Evolutionary conservation across 441 rosid genomes (phyloP).

Genomic region (Daphne laureola): DNA sequence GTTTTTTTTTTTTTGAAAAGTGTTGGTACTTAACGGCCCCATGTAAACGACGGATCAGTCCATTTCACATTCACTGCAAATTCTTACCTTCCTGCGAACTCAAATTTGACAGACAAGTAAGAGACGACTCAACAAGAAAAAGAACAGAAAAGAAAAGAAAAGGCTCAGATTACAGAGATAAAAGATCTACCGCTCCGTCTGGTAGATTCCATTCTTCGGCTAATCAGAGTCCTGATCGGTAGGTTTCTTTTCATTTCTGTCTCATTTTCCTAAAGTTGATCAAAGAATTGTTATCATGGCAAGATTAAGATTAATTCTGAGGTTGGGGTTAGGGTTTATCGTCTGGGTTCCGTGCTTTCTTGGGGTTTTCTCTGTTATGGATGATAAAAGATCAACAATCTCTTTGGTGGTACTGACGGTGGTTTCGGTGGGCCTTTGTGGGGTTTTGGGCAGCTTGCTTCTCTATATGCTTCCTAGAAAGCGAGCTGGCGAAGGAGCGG

Average conservation of each 20-base stretch:
- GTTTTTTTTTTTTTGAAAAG: too few relatives aligned
- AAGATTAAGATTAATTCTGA: conserved; percentile 1
- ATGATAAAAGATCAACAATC: conserved; percentile 1
- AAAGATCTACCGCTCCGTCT: too few relatives aligned
- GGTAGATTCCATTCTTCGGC: conserved; percentile 18
- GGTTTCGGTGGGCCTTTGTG: conserved; percentile 13
- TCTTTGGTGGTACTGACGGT: conserved; percentile 16
- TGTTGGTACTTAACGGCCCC: too few relatives aligned
- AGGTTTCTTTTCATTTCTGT: conserved; percentile 20
- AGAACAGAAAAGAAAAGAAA: too few relatives aligned
- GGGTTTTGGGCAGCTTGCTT: conserved; percentile 27
- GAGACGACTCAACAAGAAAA: too few relatives aligned
- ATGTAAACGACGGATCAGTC: too few relatives aligned
- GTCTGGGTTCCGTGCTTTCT: conserved; percentile 19
- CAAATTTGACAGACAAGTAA: too few relatives aligned
- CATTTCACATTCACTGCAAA: too few relatives aligned
- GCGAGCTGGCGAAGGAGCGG: conserved; percentile 47
- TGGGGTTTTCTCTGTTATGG: conserved; percentile 5
- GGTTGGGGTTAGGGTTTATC: conserved; percentile 23
- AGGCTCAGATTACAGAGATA: too few relatives aligned
- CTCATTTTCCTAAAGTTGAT: conserved; percentile 5
- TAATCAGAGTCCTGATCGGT: conserved; percentile 36
- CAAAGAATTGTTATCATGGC: conserved; percentile 17
- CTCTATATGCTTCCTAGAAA: conserved; percentile 57
- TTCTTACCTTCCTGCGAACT: too few relatives aligned